Evolutionary conservation across 2,329 filamentous ascomycete genomes (phyloP).

Genomic region (Apiospora phragmitis): DNA sequence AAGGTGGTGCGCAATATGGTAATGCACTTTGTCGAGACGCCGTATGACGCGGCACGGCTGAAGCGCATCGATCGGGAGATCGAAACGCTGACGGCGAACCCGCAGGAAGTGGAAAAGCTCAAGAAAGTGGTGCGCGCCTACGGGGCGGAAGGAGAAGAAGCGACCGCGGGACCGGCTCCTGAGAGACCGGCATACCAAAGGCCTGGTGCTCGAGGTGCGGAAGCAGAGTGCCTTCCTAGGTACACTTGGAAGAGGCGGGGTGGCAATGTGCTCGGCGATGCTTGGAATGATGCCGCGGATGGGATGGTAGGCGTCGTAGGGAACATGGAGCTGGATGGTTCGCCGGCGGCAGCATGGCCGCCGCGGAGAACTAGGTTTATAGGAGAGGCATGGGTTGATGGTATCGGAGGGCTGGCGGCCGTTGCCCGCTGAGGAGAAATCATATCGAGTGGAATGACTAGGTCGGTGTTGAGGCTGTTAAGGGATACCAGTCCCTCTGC

Average conservation of each 20-base stretch:
- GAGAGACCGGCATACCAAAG: constrained; percentile 67
- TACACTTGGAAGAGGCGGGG: constrained; percentile 73
- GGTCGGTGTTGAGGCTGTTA: not conserved
- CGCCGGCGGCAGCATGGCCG: not conserved
- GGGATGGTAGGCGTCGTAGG: constrained; percentile 11
- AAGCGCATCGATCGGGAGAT: constrained; percentile 51
- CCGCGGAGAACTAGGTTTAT: not conserved
- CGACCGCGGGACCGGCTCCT: constrained; percentile 83
- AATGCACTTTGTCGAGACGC: constrained; percentile 44
- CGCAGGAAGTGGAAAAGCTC: constrained; percentile 37
- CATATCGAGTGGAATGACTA: not conserved
- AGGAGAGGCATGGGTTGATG: not conserved
- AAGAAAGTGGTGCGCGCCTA: constrained; percentile 52
- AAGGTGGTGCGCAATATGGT: constrained; percentile 44
- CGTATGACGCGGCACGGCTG: constrained; percentile 50
- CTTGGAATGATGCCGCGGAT: not conserved
- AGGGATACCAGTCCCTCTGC: not conserved
- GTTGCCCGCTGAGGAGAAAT: not conserved
- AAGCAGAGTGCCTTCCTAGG: constrained; percentile 84
- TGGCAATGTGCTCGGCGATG: constrained; percentile 3
- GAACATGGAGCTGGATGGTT: not conserved
- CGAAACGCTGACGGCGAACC: constrained; percentile 37
- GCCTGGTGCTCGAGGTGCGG: constrained; percentile 73
- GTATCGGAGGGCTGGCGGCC: not conserved
- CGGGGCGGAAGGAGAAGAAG: constrained; percentile 69